Evolutionary conservation across 2,329 filamentous ascomycete genomes (phyloP).

Genomic region (Aureobasidium namibiae): DNA sequence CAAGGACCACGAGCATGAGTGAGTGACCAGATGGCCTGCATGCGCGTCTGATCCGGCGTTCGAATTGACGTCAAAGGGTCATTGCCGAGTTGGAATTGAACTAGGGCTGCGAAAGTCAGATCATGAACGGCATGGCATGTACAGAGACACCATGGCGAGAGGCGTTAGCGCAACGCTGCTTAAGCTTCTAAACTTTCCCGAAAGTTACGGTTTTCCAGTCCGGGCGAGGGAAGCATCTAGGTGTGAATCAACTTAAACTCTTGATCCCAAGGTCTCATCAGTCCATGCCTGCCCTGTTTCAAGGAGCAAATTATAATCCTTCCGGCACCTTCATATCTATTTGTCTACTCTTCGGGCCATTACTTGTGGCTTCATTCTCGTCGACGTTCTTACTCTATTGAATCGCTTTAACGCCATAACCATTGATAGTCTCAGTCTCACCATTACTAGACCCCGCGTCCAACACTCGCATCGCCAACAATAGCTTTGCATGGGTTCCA

Average conservation of each 20-base stretch:
- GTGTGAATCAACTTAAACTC: not conserved
- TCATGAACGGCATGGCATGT: not conserved
- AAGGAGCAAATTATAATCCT: slow-evolving; percentile 9
- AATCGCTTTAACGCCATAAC: not conserved
- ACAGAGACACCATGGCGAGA: not conserved
- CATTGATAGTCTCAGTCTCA: not conserved
- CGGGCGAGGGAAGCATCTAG: not conserved
- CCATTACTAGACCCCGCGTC: not conserved
- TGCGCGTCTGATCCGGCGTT: not conserved
- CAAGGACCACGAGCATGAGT: not conserved
- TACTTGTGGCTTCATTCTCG: not conserved
- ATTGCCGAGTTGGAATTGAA: not conserved
- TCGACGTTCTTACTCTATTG: not conserved
- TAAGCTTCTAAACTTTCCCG: not conserved
- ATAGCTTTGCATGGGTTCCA: not conserved
- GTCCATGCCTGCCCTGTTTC: not conserved
- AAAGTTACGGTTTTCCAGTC: not conserved
- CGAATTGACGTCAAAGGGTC: not conserved
- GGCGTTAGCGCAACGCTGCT: not conserved
- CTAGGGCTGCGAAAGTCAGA: not conserved
- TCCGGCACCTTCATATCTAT: not conserved
- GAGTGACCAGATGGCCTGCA: no score
- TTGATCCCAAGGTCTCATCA: not conserved
- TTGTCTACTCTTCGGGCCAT: not conserved
- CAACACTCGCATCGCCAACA: not conserved